Conservation (phyloP, 257 asterid genomes). For the Ilex aquifolium region DNA sequence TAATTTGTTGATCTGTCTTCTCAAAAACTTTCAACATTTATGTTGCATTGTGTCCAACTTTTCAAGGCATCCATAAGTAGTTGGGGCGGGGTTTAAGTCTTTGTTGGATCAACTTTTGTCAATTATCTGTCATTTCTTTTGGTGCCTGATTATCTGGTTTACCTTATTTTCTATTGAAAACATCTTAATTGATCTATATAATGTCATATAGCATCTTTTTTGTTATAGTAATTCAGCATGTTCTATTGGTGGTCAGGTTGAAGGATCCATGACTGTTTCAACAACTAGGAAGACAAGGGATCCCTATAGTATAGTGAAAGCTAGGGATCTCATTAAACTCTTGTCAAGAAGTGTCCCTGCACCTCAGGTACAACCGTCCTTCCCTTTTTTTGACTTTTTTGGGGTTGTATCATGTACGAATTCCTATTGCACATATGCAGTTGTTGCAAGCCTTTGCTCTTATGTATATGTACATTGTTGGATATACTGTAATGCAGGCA, state of each 20-base stretch:
- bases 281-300: conserved; percentile 84
- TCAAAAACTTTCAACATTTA: no score
- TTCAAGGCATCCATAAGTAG: not conserved
- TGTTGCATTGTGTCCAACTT: no score
- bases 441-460: not conserved
- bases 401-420: not conserved
- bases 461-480: not conserved
- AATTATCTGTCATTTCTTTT: not conserved
- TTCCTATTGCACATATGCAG: no score
- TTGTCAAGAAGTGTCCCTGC: conserved; percentile 95
- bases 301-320: conserved; percentile 77
- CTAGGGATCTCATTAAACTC: conserved; percentile 88
- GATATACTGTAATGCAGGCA: not conserved
- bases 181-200: not conserved
- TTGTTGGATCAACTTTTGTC: not conserved
- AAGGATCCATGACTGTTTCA: conserved; percentile 87
- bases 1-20: no score
- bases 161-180: not conserved
- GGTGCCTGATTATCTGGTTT: not conserved
- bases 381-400: not conserved
- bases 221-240: conserved; percentile 5
- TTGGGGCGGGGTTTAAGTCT: not conserved
- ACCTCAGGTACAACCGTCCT: conserved; percentile 51
- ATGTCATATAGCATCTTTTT: not conserved
- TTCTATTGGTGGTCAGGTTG: conserved; percentile 44